Conservation (phyloP, 768 basidiomycete species). For the Mrakia hoshinonis region DNA sequence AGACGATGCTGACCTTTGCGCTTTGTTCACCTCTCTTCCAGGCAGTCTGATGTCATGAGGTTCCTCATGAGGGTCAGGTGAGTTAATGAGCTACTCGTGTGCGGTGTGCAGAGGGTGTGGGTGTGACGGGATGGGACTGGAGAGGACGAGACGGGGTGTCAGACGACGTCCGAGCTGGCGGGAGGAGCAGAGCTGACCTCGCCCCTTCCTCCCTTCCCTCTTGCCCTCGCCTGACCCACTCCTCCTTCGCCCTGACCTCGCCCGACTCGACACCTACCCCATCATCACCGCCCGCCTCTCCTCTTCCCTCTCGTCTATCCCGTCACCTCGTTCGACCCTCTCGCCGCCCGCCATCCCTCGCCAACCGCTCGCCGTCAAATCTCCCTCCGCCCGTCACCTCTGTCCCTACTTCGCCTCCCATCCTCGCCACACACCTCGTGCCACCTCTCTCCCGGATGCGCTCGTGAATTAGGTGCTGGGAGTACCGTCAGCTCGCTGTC, state of each 20-base stretch:
- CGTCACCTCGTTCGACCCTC: not conserved
- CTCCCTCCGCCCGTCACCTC: not conserved
- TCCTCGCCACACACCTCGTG: not conserved
- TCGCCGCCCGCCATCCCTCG: not conserved
- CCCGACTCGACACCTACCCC: not conserved
- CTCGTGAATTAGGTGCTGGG: constrained; percentile 99
- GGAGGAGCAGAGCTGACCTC: constrained; percentile 11
- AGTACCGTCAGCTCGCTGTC: constrained; percentile 95
- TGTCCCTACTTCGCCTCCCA: not conserved
- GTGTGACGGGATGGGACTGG: not conserved
- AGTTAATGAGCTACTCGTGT: not conserved
- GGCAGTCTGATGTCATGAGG: constrained; percentile 25
- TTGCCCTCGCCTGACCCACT: not conserved
- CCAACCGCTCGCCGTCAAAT: too few relatives aligned
- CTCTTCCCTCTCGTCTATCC: not conserved
- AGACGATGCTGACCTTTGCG: not conserved
- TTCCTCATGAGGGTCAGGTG: constrained; percentile 25
- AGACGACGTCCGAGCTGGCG: constrained; percentile 1
- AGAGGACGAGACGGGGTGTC: not conserved
- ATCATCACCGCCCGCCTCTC: not conserved
- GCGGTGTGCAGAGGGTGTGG: not conserved
- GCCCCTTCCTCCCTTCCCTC: not conserved
- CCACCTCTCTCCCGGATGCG: not conserved
- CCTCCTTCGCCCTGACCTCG: not conserved
- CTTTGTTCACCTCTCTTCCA: not conserved